Evolutionary conservation across 163 green algal species (phyloP).

Genomic region (Chloromonas sp.): DNA sequence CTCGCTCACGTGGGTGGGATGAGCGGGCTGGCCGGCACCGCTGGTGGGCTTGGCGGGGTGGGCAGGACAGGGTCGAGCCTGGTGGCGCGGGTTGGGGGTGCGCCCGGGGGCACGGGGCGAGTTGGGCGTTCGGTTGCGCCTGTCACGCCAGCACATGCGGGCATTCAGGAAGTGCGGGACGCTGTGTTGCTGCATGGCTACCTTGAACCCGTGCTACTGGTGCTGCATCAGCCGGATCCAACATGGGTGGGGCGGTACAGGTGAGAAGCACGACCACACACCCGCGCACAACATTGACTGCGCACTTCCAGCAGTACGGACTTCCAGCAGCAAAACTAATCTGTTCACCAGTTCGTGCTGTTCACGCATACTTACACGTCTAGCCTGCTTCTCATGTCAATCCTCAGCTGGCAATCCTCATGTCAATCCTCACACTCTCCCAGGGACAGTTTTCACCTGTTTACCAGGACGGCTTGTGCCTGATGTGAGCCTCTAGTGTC

Average conservation of each 20-base stretch:
- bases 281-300: not conserved
- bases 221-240: conserved; percentile 81
- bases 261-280: not conserved
- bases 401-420: no score
- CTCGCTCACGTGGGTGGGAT: not conserved
- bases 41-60: not conserved
- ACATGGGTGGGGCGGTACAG: conserved; percentile 68
- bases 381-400: no score
- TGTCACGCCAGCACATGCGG: not conserved
- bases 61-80: no score
- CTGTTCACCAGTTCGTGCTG: not conserved
- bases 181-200: conserved; percentile 82
- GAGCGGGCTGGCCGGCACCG: not conserved
- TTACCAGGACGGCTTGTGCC: no score
- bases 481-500: no score
- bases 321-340: not conserved
- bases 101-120: no score
- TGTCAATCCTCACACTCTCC: no score
- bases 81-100: no score
- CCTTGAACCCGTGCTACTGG: conserved; percentile 80
- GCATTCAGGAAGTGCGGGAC: conserved; percentile 49
- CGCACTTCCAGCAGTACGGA: not conserved
- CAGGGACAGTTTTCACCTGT: no score
- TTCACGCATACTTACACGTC: not conserved
- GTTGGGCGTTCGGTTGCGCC: no score